A percentile compares a stretch with the other conserved stretches of the same genome.
phyloP scores from a whole-genome alignment of 106 monocot species.

The Dendrobium nobile region DNA sequence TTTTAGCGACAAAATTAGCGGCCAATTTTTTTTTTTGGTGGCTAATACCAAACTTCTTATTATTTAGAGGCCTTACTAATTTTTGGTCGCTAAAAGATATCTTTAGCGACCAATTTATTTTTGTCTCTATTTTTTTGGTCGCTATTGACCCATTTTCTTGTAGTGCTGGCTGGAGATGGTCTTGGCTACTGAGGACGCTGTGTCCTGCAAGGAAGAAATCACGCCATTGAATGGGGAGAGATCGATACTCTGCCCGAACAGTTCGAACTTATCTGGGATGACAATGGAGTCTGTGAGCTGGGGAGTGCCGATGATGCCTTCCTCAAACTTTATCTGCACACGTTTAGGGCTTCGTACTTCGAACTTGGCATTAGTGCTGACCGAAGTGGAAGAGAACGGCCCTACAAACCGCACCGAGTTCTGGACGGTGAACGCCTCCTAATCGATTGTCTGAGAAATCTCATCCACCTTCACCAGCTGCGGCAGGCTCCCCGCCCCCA shows the following conservation, averaged over 20 bases:
- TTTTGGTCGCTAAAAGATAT: no score
- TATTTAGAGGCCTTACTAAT: no score
- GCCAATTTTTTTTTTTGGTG: no score
- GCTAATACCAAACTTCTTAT: no score
- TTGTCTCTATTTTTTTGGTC: no score
- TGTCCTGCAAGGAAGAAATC: slow-evolving; percentile 59
- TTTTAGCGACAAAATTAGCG: no score
- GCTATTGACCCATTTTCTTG: no score
- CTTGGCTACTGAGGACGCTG: slow-evolving; percentile 65
- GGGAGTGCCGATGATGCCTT: slow-evolving; percentile 88
- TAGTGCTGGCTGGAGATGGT: slow-evolving; percentile 67
- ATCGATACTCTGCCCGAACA: slow-evolving; percentile 85
- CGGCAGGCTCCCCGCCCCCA: slow-evolving; percentile 51
- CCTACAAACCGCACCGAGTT: slow-evolving; percentile 68
- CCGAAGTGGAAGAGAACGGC: slow-evolving; percentile 66
- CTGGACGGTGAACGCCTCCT: slow-evolving; percentile 74
- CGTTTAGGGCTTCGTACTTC: slow-evolving; percentile 93
- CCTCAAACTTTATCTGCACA: slow-evolving; percentile 95
- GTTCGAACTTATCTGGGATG: slow-evolving; percentile 71
- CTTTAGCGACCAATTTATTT: no score
- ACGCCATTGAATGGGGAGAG: slow-evolving; percentile 78
- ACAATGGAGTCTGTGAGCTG: slow-evolving; percentile 85
- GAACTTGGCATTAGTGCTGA: slow-evolving; percentile 85
- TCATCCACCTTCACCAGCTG: slow-evolving; percentile 85
- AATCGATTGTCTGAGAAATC: slow-evolving; percentile 93